Evolutionary conservation across 176 grass and related monocot genomes (phyloP).

Genomic region (Metroxylon sagu): DNA sequence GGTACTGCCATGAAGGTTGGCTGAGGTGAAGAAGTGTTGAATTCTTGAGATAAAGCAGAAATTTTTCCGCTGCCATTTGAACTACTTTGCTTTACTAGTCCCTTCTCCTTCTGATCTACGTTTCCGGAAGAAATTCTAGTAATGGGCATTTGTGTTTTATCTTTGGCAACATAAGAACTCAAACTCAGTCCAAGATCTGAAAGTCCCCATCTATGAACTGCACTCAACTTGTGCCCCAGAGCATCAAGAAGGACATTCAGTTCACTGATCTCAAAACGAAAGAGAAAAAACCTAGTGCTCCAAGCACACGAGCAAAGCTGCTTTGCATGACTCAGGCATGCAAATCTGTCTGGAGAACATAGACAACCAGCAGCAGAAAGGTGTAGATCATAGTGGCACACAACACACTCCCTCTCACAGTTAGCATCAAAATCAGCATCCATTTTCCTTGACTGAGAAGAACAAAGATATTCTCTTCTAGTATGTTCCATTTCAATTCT

Average conservation of each 20-base stretch:
- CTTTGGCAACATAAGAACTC: conserved; percentile 49
- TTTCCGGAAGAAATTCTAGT: background rate
- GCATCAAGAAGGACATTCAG: conserved; percentile 87
- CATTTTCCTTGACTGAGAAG: conserved; percentile 68
- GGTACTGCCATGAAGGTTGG: conserved; percentile 11
- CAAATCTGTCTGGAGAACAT: conserved; percentile 54
- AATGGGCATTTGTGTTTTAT: conserved; percentile 35
- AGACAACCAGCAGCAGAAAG: conserved; percentile 69
- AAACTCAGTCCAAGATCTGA: conserved; percentile 73
- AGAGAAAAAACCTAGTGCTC: conserved; percentile 63
- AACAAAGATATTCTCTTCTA: conserved; percentile 46
- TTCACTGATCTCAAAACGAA: conserved; percentile 75
- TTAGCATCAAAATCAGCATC: conserved; percentile 61
- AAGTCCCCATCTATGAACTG: conserved; percentile 77
- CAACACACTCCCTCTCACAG: conserved; percentile 59
- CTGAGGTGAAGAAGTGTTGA: conserved; percentile 31
- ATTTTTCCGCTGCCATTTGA: conserved; percentile 29
- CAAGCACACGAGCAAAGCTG: conserved; percentile 75
- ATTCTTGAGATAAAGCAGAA: conserved; percentile 35
- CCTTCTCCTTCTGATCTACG: conserved; percentile 20
- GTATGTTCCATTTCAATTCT: conserved; percentile 52
- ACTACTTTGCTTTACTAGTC: conserved; percentile 6
- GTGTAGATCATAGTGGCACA: conserved; percentile 93
- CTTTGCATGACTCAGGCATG: conserved; percentile 74
- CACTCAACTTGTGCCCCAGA: conserved; percentile 77